Evolutionary conservation across 352 stramenopile genomes (phyloP).

Genomic region (Discostella stelligera): DNA sequence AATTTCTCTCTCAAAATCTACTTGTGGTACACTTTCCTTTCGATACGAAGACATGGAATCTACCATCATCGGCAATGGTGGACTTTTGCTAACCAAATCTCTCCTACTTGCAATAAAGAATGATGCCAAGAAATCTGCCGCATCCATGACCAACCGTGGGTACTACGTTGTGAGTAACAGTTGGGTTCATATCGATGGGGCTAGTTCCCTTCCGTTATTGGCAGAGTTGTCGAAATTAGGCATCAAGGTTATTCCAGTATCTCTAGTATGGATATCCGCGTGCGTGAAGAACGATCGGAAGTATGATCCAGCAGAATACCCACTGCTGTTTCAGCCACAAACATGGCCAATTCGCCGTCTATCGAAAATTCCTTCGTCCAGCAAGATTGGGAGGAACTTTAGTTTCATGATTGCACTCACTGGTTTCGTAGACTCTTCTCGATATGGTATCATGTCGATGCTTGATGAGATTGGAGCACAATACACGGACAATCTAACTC

Average conservation of each 20-base stretch:
- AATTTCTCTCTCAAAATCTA: constrained; percentile 40
- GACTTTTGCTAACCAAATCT: constrained; percentile 55
- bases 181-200: constrained; percentile 33
- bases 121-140: constrained; percentile 22
- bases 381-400: not conserved
- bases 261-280: constrained; percentile 60
- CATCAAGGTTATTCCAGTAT: constrained; percentile 43
- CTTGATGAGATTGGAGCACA: constrained; percentile 52
- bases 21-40: constrained; percentile 39
- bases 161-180: constrained; percentile 63
- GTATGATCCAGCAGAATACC: constrained; percentile 42
- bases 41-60: constrained; percentile 51
- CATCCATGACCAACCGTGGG: constrained; percentile 11
- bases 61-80: constrained; percentile 54
- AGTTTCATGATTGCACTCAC: constrained; percentile 54
- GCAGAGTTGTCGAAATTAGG: constrained; percentile 27
- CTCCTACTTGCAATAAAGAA: constrained; percentile 53
- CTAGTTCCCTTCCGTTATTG: constrained; percentile 29
- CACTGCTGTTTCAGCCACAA: constrained; percentile 57
- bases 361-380: not conserved
- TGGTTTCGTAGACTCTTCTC: constrained; percentile 59
- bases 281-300: constrained; percentile 52
- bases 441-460: constrained; percentile 52
- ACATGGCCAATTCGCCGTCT: constrained; percentile 41
- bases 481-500: constrained; percentile 56